These are phyloP conservation scores for Tothia fuscella DNA, from an alignment of 2,329 filamentous ascomycete species.

Conservation along the genomic window DNA sequence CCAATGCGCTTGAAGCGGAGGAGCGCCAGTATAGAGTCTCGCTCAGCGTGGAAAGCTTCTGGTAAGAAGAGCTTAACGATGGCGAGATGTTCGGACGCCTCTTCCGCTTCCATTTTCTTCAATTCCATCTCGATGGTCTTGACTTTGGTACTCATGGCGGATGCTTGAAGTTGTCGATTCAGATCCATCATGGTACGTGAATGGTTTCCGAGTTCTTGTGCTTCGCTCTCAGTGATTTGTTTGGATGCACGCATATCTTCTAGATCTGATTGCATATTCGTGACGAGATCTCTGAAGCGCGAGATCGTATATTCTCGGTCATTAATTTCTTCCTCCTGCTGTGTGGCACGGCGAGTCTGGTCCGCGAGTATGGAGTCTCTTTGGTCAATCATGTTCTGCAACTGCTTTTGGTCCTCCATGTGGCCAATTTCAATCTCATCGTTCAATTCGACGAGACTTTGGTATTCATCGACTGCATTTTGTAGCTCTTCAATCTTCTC, in stretches of 20 bases:
- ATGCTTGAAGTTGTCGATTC: constrained; percentile 85
- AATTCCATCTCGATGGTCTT: constrained; percentile 92
- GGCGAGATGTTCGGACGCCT: constrained; percentile 74
- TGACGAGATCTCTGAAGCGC: constrained; percentile 80
- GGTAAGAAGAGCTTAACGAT: constrained; percentile 86
- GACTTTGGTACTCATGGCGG: constrained; percentile 79
- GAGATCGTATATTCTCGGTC: constrained; percentile 85
- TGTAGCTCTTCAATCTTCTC: constrained; percentile 77
- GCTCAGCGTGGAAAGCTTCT: constrained; percentile 67
- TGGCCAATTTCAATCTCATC: constrained; percentile 93
- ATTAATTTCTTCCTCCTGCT: constrained; percentile 69
- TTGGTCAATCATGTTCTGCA: constrained; percentile 87
- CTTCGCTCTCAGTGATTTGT: constrained; percentile 83
- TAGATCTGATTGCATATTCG: constrained; percentile 71
- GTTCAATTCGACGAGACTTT: constrained; percentile 81
- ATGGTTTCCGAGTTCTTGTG: constrained; percentile 76
- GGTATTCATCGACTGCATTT: constrained; percentile 72
- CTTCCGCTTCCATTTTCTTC: constrained; percentile 73
- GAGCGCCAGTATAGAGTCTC: constrained; percentile 77
- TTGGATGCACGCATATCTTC: constrained; percentile 88
- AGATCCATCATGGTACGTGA: constrained; percentile 94
- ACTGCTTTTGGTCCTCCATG: constrained; percentile 81
- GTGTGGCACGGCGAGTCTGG: constrained; percentile 56
- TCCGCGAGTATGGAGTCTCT: constrained; percentile 78
- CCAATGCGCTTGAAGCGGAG: constrained; percentile 77